Percentiles rank a stretch among this genome's conserved stretches.
Conservation (phyloP, 352 stramenopile genomes). For the Globisporangium barbulae region DNA sequence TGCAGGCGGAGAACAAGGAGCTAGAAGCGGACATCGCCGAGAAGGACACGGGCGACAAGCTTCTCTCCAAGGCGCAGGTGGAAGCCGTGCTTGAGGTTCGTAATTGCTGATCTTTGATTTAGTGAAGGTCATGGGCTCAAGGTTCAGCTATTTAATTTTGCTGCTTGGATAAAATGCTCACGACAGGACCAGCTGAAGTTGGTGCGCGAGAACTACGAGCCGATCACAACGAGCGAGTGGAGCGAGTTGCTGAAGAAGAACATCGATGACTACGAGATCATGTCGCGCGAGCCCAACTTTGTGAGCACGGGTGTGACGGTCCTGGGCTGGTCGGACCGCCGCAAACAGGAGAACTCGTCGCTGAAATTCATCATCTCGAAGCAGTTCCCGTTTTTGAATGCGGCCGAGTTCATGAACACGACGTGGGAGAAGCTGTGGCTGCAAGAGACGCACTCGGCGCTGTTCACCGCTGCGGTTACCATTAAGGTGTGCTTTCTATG, state of each 20-base stretch:
- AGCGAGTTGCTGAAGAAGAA: constrained; percentile 21
- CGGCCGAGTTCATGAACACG: constrained; percentile 22
- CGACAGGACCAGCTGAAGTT: constrained; percentile 16
- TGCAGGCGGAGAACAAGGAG: constrained; percentile 24
- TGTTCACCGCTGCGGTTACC: constrained; percentile 29
- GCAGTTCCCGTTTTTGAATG: constrained; percentile 15
- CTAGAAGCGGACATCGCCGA: constrained; percentile 16
- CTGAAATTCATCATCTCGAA: constrained; percentile 20
- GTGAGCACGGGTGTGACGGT: constrained; percentile 20
- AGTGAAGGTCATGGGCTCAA: too few species aligned
- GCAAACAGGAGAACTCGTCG: constrained; percentile 13
- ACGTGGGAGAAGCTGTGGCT: constrained; percentile 27
- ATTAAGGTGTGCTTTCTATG: constrained; percentile 23
- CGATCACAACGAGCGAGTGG: constrained; percentile 7
- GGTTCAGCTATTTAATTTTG: neutral
- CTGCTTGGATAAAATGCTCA: too few species aligned
- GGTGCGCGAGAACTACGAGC: constrained; percentile 11
- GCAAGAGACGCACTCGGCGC: constrained; percentile 23
- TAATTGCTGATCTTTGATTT: neutral
- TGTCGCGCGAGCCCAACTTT: constrained; percentile 22
- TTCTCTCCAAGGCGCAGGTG: constrained; percentile 21
- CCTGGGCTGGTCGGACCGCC: constrained; percentile 16
- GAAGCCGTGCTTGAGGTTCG: constrained; percentile 22
- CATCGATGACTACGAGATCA: constrained; percentile 25
- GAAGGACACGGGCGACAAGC: neutral